Conservation (phyloP, 2,329 filamentous ascomycete genomes). For the Fusarium algeriense region DNA sequence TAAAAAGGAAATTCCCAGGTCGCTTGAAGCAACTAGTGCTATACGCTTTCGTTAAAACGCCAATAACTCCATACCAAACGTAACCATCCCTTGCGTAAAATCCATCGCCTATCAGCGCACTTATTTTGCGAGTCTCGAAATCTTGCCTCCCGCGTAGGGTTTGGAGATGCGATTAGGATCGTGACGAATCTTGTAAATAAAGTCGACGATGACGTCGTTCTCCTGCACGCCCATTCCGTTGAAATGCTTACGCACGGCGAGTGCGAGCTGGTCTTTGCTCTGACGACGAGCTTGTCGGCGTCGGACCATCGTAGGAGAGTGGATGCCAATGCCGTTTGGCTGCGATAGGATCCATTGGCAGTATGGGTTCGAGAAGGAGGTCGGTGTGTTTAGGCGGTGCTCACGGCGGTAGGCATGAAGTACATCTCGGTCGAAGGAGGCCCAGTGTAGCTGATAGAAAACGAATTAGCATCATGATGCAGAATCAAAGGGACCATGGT, state of each 20-base stretch:
- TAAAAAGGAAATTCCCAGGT: constrained; percentile 16
- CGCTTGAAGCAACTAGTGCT: constrained; percentile 22
- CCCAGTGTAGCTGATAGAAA: constrained; percentile 70
- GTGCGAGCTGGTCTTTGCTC: constrained; percentile 78
- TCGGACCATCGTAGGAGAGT: constrained; percentile 81
- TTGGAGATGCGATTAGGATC: constrained; percentile 48
- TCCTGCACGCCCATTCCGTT: constrained; percentile 83
- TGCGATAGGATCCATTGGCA: constrained; percentile 71
- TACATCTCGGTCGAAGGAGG: constrained; percentile 73
- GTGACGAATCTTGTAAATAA: constrained; percentile 75
- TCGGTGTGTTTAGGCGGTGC: constrained; percentile 77
- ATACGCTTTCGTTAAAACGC: constrained; percentile 27
- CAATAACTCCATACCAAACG: constrained; percentile 39
- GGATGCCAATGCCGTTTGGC: constrained; percentile 73
- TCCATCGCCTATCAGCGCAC: neutral
- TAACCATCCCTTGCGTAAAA: constrained; percentile 20
- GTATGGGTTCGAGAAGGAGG: constrained; percentile 75
- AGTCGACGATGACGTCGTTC: constrained; percentile 84
- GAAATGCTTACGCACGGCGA: constrained; percentile 83
- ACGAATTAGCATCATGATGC: constrained; percentile 21
- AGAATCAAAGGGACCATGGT: neutral
- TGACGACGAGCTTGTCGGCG: constrained; percentile 74
- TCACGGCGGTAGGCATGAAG: constrained; percentile 82
- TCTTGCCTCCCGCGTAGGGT: constrained; percentile 27
- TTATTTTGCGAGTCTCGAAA: constrained; percentile 29